Evolutionary conservation across 73 alveolate species (phyloP).

Genomic region (Uronychia setigera): DNA sequence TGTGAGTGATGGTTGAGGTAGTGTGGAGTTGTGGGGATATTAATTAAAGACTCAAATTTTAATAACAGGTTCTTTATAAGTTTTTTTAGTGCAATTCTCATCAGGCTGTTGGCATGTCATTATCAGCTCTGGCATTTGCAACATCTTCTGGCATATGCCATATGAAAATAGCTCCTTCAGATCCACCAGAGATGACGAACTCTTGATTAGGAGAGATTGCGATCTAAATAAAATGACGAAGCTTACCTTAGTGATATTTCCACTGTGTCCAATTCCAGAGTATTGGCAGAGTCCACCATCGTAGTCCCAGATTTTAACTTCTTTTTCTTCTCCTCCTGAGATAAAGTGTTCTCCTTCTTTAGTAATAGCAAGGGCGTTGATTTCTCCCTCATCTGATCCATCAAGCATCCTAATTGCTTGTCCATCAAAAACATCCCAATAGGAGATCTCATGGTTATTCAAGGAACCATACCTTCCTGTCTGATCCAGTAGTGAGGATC

Average conservation of each 20-base stretch:
- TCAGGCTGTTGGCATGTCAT: conserved; percentile 56
- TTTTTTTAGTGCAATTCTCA: no score
- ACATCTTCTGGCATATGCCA: conserved; percentile 96
- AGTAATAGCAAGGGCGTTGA: conserved; percentile 95
- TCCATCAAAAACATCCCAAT: conserved; percentile 97
- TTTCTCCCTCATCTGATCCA: conserved; percentile 98
- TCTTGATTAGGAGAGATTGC: conserved; percentile 89
- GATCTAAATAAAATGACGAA: conserved; percentile 43
- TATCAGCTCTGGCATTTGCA: conserved; percentile 56
- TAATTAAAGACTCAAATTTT: no score
- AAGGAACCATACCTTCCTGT: conserved; percentile 69
- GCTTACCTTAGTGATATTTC: conserved; percentile 80
- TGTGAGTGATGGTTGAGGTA: no score
- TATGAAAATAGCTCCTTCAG: conserved; percentile 97
- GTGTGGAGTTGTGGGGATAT: no score
- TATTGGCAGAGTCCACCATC: conserved; percentile 87
- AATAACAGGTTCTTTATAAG: no score
- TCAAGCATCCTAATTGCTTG: conserved; percentile 96
- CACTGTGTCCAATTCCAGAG: conserved; percentile 93
- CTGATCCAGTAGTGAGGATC: conserved; percentile 96
- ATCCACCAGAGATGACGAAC: conserved; percentile 81
- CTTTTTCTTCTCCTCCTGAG: conserved; percentile 98
- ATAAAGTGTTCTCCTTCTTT: conserved; percentile 96
- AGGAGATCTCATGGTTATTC: conserved; percentile 70
- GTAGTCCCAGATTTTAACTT: conserved; percentile 96